phyloP scores from a whole-genome alignment of 2,329 filamentous ascomycete species.

The Dryadomyces quercivorus region DNA sequence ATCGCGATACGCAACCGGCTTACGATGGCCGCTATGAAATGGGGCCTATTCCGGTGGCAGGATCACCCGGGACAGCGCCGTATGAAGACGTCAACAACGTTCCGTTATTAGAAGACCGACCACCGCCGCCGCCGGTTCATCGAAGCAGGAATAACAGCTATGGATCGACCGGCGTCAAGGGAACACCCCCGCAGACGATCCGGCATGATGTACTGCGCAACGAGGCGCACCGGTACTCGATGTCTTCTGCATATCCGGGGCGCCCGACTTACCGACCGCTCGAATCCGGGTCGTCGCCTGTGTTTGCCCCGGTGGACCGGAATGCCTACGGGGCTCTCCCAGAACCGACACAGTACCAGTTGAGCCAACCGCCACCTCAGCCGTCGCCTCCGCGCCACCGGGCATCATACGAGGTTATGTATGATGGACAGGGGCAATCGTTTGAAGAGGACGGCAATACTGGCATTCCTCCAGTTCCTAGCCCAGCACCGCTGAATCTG shows the following conservation, averaged over 20 bases:
- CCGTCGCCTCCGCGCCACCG: conserved; percentile 30
- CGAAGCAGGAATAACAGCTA: conserved; percentile 34
- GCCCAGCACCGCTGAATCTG: conserved; percentile 33
- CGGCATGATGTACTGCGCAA: conserved; percentile 45
- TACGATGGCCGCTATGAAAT: conserved; percentile 17
- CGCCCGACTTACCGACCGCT: conserved; percentile 39
- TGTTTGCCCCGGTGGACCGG: conserved; percentile 4
- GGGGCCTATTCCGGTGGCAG: not conserved
- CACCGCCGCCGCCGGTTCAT: conserved; percentile 46
- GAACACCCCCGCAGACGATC: conserved; percentile 32
- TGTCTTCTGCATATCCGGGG: conserved; percentile 35
- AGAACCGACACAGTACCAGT: conserved; percentile 3
- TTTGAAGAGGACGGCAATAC: conserved; percentile 39
- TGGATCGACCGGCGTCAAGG: conserved; percentile 29
- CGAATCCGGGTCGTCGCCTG: conserved; percentile 32
- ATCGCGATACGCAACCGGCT: conserved; percentile 7
- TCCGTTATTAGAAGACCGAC: conserved; percentile 24
- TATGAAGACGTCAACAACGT: conserved; percentile 4
- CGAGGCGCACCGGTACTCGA: conserved; percentile 43
- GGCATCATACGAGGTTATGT: conserved; percentile 33
- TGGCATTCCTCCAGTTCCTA: conserved; percentile 17
- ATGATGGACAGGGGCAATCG: conserved; percentile 39
- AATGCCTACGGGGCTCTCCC: conserved; percentile 19
- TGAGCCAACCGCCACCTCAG: not conserved
- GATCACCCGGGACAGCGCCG: not conserved